These are phyloP conservation scores for Meyerozyma guilliermondii DNA, from an alignment of 1,139 yeast species.

Conservation along the genomic window DNA sequence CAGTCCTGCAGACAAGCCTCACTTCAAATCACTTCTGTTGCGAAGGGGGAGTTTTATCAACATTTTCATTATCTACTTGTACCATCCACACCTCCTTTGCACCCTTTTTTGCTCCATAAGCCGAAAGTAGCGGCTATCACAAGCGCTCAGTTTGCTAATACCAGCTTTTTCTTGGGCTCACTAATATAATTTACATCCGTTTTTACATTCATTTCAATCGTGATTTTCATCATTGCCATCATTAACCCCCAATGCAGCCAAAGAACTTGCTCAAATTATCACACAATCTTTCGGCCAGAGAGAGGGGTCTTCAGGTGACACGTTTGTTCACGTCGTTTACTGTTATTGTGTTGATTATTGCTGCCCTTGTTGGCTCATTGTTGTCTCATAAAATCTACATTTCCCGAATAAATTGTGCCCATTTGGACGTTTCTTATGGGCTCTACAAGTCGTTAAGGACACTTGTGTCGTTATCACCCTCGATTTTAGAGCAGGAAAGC, in stretches of 20 bases:
- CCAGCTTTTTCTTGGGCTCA: not conserved
- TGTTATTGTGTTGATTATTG: slow-evolving; percentile 19
- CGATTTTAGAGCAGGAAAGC: slow-evolving; percentile 10
- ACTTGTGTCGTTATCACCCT: slow-evolving; percentile 24
- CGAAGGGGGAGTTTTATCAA: not conserved
- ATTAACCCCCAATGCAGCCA: not conserved
- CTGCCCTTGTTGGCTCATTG: slow-evolving; percentile 27
- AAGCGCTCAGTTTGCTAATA: too few relatives aligned
- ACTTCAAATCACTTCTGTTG: not conserved
- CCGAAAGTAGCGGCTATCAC: too few relatives aligned
- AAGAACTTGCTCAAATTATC: slow-evolving; percentile 17
- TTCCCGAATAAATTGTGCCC: slow-evolving; percentile 43
- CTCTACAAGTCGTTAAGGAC: slow-evolving; percentile 41
- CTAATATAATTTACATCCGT: too few relatives aligned
- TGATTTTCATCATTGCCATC: not conserved
- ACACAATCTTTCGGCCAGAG: slow-evolving; percentile 24
- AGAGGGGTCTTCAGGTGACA: slow-evolving; percentile 23
- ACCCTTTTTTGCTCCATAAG: too few relatives aligned
- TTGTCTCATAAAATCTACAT: slow-evolving; percentile 23
- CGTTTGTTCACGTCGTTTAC: slow-evolving; percentile 22
- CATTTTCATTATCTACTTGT: not conserved
- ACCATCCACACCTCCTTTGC: too few relatives aligned
- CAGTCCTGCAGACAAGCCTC: not conserved
- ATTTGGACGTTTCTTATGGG: slow-evolving; percentile 47
- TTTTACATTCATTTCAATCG: too few relatives aligned